Conservation (phyloP, 2,329 filamentous ascomycete species). For the Coleophoma eucalyptorum region DNA sequence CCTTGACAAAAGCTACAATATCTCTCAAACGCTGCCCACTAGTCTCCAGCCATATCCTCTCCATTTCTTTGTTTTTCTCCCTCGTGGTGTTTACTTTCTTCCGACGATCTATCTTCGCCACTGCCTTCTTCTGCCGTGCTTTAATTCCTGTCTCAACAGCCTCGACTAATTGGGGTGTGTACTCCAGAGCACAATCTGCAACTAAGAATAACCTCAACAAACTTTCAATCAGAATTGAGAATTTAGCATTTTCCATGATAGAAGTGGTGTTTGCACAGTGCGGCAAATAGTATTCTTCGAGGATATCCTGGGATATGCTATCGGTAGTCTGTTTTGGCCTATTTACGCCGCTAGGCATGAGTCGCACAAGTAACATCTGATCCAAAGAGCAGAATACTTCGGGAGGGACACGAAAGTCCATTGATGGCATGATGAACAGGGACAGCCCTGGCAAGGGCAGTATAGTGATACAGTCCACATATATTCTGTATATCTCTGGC, state of each 20-base stretch:
- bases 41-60: constrained; percentile 16
- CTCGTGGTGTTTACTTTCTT: constrained; percentile 30
- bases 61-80: constrained; percentile 23
- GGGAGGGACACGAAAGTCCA: constrained; percentile 28
- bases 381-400: constrained; percentile 42
- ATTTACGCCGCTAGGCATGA: constrained; percentile 36
- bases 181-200: constrained; percentile 17
- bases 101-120: constrained; percentile 36
- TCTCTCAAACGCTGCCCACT: constrained; percentile 29
- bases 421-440: constrained; percentile 36
- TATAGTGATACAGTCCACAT: constrained; percentile 35
- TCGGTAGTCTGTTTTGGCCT: constrained; percentile 28
- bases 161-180: constrained; percentile 29
- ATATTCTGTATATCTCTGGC: constrained; percentile 42
- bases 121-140: constrained; percentile 37
- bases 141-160: constrained; percentile 50
- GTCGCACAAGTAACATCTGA: constrained; percentile 45
- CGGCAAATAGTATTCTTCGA: constrained; percentile 51
- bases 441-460: constrained; percentile 30
- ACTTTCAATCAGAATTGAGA: constrained; percentile 51
- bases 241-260: constrained; percentile 50
- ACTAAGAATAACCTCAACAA: constrained; percentile 42
- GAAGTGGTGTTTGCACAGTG: constrained; percentile 43
- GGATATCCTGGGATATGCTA: constrained; percentile 41
- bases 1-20: constrained; percentile 14